These are phyloP conservation scores for Dioscorea dumetorum DNA, from an alignment of 106 monocot species.

Conservation along the genomic window DNA sequence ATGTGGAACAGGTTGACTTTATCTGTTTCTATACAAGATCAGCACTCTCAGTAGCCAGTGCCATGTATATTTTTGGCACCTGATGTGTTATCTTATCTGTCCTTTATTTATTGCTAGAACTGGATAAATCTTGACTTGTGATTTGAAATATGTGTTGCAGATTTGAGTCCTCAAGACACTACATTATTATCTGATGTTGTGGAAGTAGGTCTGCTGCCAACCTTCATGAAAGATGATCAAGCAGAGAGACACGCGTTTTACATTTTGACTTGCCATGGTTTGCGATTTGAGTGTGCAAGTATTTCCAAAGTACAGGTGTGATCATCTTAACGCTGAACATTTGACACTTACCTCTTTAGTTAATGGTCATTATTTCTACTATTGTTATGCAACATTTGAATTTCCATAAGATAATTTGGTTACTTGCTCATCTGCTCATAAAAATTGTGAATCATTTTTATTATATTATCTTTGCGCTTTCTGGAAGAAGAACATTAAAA, in stretches of 20 bases:
- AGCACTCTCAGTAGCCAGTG: not conserved
- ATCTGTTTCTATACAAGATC: not conserved
- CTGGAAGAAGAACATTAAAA: not conserved
- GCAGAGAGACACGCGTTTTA: conserved; percentile 56
- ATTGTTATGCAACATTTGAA: not conserved
- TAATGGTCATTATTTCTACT: not conserved
- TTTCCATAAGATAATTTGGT: not conserved
- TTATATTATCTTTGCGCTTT: too few species aligned
- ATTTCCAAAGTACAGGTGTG: conserved; percentile 62
- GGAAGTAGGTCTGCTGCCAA: conserved; percentile 57
- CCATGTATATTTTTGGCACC: too few species aligned
- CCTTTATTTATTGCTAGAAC: not conserved
- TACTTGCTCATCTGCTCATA: not conserved
- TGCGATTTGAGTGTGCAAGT: conserved; percentile 78
- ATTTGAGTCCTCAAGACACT: conserved; percentile 87
- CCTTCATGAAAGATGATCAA: conserved; percentile 35
- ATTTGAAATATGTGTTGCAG: conserved; percentile 19
- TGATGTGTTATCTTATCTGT: too few species aligned
- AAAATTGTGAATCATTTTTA: too few species aligned
- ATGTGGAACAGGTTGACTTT: not conserved
- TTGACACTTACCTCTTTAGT: not conserved
- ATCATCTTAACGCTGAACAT: not conserved
- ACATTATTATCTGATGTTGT: conserved; percentile 79
- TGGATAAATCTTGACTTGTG: not conserved
- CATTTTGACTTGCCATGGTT: conserved; percentile 58